Conservation (phyloP, 2,329 filamentous ascomycete genomes). For the Stagonosporopsis vannaccii region DNA sequence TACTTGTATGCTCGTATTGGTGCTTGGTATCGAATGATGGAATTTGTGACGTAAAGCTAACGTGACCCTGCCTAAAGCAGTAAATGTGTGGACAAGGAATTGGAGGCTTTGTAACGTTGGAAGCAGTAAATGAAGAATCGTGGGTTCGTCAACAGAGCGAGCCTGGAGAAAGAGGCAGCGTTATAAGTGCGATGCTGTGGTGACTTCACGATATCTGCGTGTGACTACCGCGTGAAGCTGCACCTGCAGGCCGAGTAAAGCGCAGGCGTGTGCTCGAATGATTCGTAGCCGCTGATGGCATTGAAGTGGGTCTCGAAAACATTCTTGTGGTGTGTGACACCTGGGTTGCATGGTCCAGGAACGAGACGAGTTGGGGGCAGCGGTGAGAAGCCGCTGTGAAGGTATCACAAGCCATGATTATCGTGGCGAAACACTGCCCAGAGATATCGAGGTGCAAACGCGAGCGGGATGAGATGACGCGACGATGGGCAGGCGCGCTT, state of each 20-base stretch:
- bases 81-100: not conserved
- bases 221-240: constrained; percentile 12
- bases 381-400: not conserved
- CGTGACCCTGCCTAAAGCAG: constrained; percentile 13
- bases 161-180: not conserved
- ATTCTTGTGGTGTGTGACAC: constrained; percentile 2
- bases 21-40: constrained; percentile 7
- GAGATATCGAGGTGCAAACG: not conserved
- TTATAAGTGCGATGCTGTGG: constrained; percentile 1
- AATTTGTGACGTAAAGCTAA: constrained; percentile 17
- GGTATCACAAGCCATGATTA: constrained; percentile 7
- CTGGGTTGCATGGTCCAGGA: constrained; percentile 6
- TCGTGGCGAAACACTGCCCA: constrained; percentile 3
- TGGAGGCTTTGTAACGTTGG: not conserved
- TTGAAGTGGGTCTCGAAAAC: constrained; percentile 4
- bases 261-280: constrained; percentile 13
- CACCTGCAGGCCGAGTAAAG: constrained; percentile 7
- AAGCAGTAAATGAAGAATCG: not conserved
- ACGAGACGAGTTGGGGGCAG: not conserved
- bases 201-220: constrained; percentile 6
- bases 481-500: not conserved
- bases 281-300: constrained; percentile 15
- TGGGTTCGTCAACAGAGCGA: not conserved
- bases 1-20: not conserved
- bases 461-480: not conserved